Percentiles rank a stretch among this genome's conserved stretches.
Conservation (phyloP, 805 yeast species). For the Suhomyces prunicola region DNA sequence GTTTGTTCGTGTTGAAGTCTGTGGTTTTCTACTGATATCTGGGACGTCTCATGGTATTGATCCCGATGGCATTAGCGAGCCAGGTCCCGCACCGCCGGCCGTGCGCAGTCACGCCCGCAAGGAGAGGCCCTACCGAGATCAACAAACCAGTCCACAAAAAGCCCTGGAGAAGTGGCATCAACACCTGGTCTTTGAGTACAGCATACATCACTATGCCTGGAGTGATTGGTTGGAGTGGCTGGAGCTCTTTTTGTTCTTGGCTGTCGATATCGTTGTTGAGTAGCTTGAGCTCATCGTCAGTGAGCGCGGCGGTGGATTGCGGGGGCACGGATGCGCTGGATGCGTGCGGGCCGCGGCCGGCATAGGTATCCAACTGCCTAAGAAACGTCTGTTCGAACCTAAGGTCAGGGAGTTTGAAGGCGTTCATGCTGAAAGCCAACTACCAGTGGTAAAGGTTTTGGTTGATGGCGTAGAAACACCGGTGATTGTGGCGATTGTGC, state of each 20-base stretch:
- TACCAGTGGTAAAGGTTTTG: too few species aligned
- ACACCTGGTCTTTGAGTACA: constrained; percentile 46
- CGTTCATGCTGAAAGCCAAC: not conserved
- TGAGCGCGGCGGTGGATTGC: constrained; percentile 1
- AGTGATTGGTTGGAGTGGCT: constrained; percentile 39
- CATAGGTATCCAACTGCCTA: constrained; percentile 28
- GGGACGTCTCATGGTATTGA: not conserved
- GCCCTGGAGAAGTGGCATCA: constrained; percentile 56
- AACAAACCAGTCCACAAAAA: constrained; percentile 43
- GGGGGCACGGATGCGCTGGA: not conserved
- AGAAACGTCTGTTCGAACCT: constrained; percentile 64
- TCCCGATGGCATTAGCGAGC: constrained; percentile 19
- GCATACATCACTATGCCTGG: constrained; percentile 47
- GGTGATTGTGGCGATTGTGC: not conserved
- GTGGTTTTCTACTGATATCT: not conserved
- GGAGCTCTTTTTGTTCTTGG: constrained; percentile 6
- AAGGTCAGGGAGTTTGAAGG: constrained; percentile 50
- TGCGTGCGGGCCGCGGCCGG: constrained; percentile 14
- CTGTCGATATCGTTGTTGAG: constrained; percentile 9
- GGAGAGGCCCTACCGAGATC: constrained; percentile 35
- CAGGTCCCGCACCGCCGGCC: constrained; percentile 30
- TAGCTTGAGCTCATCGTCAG: constrained; percentile 9
- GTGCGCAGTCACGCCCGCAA: constrained; percentile 19
- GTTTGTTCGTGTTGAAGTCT: too few species aligned
- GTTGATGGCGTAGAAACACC: too few species aligned